Percentiles rank a stretch among this genome's conserved stretches.
These are phyloP conservation scores for Anacardium occidentale DNA, from an alignment of 345 rosid genomes.

Conservation along the genomic window DNA sequence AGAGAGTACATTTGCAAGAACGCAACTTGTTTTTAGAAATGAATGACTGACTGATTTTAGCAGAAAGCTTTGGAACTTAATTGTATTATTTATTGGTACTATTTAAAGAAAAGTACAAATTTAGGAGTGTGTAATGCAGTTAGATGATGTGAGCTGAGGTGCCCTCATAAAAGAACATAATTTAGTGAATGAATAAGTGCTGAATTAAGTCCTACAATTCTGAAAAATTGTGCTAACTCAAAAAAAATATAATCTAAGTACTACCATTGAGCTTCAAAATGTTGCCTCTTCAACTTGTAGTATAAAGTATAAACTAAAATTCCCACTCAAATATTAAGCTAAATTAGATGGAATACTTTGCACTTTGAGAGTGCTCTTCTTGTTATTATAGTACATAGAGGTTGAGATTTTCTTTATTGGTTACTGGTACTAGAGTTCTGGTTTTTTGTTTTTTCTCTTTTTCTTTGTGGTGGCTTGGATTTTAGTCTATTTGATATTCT, in stretches of 20 bases:
- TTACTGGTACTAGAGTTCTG: background rate
- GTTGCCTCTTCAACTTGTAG: background rate
- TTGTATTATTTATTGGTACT: too few species aligned
- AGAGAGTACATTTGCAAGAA: background rate
- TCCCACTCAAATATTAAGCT: background rate
- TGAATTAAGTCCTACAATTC: background rate
- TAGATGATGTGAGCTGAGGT: too few species aligned
- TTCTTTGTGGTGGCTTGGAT: background rate
- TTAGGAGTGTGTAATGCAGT: too few species aligned
- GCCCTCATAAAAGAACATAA: too few species aligned
- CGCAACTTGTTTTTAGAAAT: background rate
- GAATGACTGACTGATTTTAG: background rate
- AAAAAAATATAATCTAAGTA: background rate
- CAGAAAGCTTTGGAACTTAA: background rate
- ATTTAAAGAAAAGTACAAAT: too few species aligned
- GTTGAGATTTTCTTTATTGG: background rate
- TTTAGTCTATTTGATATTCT: conserved; percentile 1
- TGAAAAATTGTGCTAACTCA: background rate
- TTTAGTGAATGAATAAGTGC: too few species aligned
- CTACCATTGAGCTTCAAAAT: background rate
- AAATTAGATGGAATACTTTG: background rate
- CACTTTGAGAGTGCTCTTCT: background rate
- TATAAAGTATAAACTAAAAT: conserved; percentile 1
- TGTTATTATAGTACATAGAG: background rate
- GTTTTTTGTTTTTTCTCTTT: background rate